Conservation (phyloP, 2,329 filamentous ascomycete species). For the Beauveria asiatica region DNA sequence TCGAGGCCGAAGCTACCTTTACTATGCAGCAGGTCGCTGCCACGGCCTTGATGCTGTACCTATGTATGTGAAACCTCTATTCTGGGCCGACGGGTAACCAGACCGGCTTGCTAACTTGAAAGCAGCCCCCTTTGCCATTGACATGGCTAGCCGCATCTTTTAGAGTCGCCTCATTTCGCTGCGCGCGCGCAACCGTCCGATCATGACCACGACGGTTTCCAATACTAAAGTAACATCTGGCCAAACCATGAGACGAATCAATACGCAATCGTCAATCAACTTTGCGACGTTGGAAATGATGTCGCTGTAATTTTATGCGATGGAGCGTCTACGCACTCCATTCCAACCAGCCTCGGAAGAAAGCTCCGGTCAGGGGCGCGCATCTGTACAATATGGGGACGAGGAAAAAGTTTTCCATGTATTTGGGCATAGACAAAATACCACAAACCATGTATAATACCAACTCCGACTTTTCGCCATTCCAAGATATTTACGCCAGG, state of each 20-base stretch:
- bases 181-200: not conserved
- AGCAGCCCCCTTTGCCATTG: constrained; percentile 50
- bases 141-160: constrained; percentile 39
- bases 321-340: not conserved
- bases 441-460: not conserved
- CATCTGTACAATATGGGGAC: constrained; percentile 3
- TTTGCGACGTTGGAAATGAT: not conserved
- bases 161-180: constrained; percentile 18
- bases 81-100: not conserved
- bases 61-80: constrained; percentile 51
- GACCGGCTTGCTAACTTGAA: constrained; percentile 1
- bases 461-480: not conserved
- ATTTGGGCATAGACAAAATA: constrained; percentile 9
- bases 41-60: constrained; percentile 60
- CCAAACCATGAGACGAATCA: not conserved
- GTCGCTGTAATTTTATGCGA: constrained; percentile 5
- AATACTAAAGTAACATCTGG: not conserved
- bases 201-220: not conserved
- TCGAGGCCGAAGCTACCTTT: constrained; percentile 58
- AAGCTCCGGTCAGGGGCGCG: not conserved
- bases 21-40: constrained; percentile 60
- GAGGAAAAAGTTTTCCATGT: not conserved
- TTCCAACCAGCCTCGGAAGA: not conserved
- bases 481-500: not conserved
- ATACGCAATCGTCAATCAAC: not conserved